Conservation (phyloP, 2,329 filamentous ascomycete species). For the Neofusicoccum parvum region DNA sequence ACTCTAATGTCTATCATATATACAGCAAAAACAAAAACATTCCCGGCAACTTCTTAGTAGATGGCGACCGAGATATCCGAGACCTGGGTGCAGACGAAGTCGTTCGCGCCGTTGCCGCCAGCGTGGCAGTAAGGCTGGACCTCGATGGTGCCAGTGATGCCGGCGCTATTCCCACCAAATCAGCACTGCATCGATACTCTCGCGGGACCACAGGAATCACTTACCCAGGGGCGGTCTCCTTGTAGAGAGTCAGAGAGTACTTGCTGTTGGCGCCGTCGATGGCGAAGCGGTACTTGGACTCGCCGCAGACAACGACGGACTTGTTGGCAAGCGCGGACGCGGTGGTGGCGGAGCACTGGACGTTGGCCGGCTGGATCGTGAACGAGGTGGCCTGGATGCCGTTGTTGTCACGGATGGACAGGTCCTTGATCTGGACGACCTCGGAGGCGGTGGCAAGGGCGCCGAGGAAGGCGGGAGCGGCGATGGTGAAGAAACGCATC, state of each 20-base stretch:
- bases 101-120: not conserved
- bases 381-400: not conserved
- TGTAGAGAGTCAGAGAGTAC: constrained; percentile 2
- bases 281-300: constrained; percentile 2
- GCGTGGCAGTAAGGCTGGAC: not conserved
- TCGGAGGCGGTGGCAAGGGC: not conserved
- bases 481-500: constrained; percentile 8
- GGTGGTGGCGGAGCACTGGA: not conserved
- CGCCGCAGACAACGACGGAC: not conserved
- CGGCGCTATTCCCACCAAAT: not conserved
- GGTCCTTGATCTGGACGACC: constrained; percentile 5
- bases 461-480: not conserved
- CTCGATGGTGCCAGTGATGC: not conserved
- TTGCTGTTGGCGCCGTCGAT: constrained; percentile 1
- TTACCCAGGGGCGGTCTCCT: constrained; percentile 6
- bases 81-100: not conserved
- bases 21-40: too few relatives aligned
- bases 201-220: not conserved
- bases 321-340: not conserved
- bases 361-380: constrained; percentile 3
- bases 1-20: not conserved
- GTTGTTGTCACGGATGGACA: constrained; percentile 6
- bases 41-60: too few relatives aligned
- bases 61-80: not conserved
- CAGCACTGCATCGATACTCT: too few relatives aligned